phyloP scores from a whole-genome alignment of 2,329 filamentous ascomycete genomes.

The Coniochaeta sp. region DNA sequence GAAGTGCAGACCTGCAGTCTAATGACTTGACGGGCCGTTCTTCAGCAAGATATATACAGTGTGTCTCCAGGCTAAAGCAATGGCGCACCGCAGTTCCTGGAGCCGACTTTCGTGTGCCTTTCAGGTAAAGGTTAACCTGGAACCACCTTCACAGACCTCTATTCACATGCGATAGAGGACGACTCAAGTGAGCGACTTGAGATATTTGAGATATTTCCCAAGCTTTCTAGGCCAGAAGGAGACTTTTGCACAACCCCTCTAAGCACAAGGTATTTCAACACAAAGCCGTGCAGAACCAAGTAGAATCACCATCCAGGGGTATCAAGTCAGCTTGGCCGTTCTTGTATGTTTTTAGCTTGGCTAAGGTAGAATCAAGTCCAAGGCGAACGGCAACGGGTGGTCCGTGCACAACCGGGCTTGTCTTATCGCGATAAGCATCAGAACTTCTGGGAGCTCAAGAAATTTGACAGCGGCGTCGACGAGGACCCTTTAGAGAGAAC shows the following conservation, averaged over 20 bases:
- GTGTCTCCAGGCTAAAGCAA: not conserved
- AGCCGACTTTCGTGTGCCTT: not conserved
- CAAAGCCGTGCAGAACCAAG: too few relatives aligned
- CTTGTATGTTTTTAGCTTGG: too few relatives aligned
- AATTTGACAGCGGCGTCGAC: not conserved
- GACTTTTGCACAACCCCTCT: too few relatives aligned
- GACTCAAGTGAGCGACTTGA: too few relatives aligned
- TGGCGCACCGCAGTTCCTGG: not conserved
- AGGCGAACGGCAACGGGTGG: not conserved
- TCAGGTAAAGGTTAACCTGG: too few relatives aligned
- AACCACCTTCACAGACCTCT: not conserved
- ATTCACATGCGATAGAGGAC: not conserved
- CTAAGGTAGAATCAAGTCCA: too few relatives aligned
- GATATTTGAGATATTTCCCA: too few relatives aligned
- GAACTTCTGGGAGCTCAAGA: not conserved
- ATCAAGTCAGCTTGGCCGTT: too few relatives aligned
- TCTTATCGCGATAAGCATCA: conserved; percentile 9
- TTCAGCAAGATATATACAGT: not conserved
- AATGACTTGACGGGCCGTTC: not conserved
- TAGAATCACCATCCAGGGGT: too few relatives aligned
- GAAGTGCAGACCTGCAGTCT: not conserved
- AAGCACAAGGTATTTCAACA: too few relatives aligned
- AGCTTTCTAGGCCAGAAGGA: too few relatives aligned
- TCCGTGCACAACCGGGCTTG: not conserved
- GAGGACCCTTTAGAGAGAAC: not conserved